These are phyloP conservation scores for Pseudogymnoascus pannorum DNA, from an alignment of 2,329 filamentous ascomycete species.

Conservation along the genomic window DNA sequence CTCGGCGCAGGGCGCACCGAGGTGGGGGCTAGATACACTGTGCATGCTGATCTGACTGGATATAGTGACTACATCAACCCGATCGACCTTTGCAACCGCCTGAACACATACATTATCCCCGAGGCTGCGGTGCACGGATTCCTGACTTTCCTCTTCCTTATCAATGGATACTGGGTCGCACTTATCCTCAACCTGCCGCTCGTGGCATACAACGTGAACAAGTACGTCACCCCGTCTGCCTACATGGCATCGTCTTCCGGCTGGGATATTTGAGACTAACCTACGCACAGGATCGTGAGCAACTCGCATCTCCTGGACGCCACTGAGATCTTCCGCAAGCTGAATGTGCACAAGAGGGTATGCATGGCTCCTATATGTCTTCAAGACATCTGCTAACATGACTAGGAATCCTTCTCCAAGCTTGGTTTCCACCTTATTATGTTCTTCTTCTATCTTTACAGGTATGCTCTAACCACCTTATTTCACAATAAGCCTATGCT, in stretches of 20 bases:
- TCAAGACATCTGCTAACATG: neutral
- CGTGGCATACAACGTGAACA: slow-evolving; percentile 91
- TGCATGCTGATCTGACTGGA: neutral
- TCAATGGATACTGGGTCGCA: slow-evolving; percentile 98
- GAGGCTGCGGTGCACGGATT: slow-evolving; percentile 97
- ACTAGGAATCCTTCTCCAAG: slow-evolving; percentile 95
- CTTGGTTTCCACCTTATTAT: slow-evolving; percentile 97
- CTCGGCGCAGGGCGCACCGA: neutral
- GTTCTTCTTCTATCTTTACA: slow-evolving; percentile 99
- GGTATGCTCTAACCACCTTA: neutral
- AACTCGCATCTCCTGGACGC: slow-evolving; percentile 96
- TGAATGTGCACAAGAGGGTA: slow-evolving; percentile 99
- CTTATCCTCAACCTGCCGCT: slow-evolving; percentile 88
- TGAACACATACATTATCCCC: slow-evolving; percentile 98
- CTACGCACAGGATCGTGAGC: slow-evolving; percentile 69
- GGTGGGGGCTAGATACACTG: neutral
- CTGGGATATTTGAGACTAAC: neutral
- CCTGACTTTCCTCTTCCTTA: slow-evolving; percentile 88
- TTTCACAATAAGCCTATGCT: neutral
- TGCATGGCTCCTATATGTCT: slow-evolving; percentile 11
- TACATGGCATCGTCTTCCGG: neutral
- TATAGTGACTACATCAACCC: slow-evolving; percentile 98
- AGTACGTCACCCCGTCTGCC: slow-evolving; percentile 53
- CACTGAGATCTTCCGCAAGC: slow-evolving; percentile 97
- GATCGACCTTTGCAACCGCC: slow-evolving; percentile 98